Evolutionary conservation across 352 stramenopile genomes (phyloP), one percentile per base, ranked within the genome.

Genomic region (Phytophthora sansomeana): DNA sequence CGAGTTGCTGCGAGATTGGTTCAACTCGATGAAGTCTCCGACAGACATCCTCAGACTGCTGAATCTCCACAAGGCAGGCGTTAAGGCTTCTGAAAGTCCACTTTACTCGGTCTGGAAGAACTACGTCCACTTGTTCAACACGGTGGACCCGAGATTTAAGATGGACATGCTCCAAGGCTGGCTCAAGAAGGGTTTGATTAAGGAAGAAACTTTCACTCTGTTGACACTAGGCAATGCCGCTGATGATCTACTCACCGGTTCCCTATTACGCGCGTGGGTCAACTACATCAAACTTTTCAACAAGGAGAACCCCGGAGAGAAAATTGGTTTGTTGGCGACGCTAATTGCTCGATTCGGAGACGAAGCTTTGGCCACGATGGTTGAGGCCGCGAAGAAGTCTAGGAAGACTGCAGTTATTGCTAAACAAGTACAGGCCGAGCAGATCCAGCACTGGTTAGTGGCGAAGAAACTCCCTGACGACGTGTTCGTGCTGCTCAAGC

Each of bases 261-360:
- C 59, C 6, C 0, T 51, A n/a, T 29, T 67, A 8, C 33, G 30
- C 1, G 59, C 42, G 38, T 67, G 59, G 59, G 26, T 35, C 17
- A 46, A 5, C 8, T 67, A 67, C 26, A 56, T 67, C 16, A 67
- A 67, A 17, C 9, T 56, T 7, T 67, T 56, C 42, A 67, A 67
- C 60, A 24, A 65, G 19, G 28, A 65, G 39, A 65, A 56, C 17
- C 55, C 62, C 1, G 52, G 17, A 4, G 28, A 55, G 21, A 29
- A 65, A 41, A 26, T 61, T 19, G 58, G n/a, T 47, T 19, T 69
- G 17, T 9, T 69, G 28, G 21, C 53, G 2, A 41, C 30, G 13
- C 36, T 69, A 21, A 69, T 52, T 4, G 29, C 53, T 50, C 46
- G 39, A 17, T 69, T 59, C 41, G 62, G 47, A 21, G 62, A 69